Evolutionary conservation across 257 asterid genomes (phyloP).

Genomic region (Petunia axillaris): DNA sequence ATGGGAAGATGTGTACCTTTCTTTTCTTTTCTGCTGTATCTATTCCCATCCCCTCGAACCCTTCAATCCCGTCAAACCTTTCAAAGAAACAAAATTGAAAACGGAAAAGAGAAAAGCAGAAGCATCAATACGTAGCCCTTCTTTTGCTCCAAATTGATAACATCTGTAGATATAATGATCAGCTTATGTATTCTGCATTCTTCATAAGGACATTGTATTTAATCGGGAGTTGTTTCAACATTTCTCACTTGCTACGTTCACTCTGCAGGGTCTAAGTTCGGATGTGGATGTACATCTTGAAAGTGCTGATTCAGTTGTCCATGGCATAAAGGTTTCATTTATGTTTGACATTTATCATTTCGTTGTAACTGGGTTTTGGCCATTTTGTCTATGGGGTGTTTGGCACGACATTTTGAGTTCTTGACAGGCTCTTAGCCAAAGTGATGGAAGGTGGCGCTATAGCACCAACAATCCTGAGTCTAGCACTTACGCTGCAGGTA

Average conservation of each 20-base stretch:
- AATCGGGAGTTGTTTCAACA: conserved; percentile 1
- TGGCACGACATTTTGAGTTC: conserved; percentile 26
- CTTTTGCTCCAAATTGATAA: background rate
- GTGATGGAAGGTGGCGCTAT: conserved; percentile 98
- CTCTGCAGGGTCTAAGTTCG: conserved; percentile 68
- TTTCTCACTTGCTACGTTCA: conserved; percentile 25
- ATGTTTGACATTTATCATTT: conserved; percentile 11
- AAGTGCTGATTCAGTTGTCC: conserved; percentile 72
- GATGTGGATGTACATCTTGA: conserved; percentile 63
- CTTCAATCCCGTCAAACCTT: background rate
- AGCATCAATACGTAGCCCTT: background rate
- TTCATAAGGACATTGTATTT: conserved; percentile 20
- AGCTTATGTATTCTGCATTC: background rate
- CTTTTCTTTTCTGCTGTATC: background rate
- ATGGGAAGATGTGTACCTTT: background rate
- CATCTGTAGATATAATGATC: conserved; percentile 12
- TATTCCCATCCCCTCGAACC: background rate
- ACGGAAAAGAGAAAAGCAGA: conserved; percentile 6
- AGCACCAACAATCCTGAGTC: conserved; percentile 83
- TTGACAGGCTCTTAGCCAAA: conserved; percentile 89
- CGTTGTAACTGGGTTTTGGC: conserved; percentile 3
- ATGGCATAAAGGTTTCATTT: conserved; percentile 70
- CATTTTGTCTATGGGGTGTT: conserved; percentile 3
- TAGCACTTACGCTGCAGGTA: conserved; percentile 92
- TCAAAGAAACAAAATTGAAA: conserved; percentile 18